Evolutionary conservation across 2,329 filamentous ascomycete species (phyloP).

Genomic region (Dothideomycetes sp.): DNA sequence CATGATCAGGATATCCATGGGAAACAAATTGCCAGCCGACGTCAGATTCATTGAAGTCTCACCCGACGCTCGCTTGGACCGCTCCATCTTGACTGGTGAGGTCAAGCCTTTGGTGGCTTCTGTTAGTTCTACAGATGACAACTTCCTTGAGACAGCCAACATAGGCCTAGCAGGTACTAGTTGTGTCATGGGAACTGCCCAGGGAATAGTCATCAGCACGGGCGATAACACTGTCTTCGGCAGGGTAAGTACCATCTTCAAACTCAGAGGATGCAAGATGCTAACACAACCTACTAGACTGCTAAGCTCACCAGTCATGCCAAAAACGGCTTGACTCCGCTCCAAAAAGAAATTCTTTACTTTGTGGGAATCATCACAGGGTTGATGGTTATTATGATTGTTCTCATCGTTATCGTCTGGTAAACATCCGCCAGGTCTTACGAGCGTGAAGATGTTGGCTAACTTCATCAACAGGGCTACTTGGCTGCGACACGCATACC

Average conservation of each 20-base stretch:
- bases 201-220: slow-evolving; percentile 61
- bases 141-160: slow-evolving; percentile 67
- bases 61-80: slow-evolving; percentile 61
- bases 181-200: slow-evolving; percentile 58
- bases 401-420: slow-evolving; percentile 59
- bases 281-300: slow-evolving; percentile 28
- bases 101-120: slow-evolving; percentile 44
- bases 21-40: slow-evolving; percentile 67
- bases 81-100: slow-evolving; percentile 60
- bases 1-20: slow-evolving; percentile 57
- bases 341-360: slow-evolving; percentile 63
- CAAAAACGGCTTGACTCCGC: slow-evolving; percentile 56
- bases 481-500: slow-evolving; percentile 59
- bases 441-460: slow-evolving; percentile 1
- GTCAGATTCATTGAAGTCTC: slow-evolving; percentile 61
- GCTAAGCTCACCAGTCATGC: slow-evolving; percentile 63
- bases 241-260: slow-evolving; percentile 33
- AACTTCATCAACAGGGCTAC: slow-evolving; percentile 44
- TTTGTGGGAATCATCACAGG: slow-evolving; percentile 63
- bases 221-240: slow-evolving; percentile 68
- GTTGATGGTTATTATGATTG: slow-evolving; percentile 58
- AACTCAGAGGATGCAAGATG: background rate
- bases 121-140: slow-evolving; percentile 58
- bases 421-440: slow-evolving; percentile 23
- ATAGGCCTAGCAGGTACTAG: slow-evolving; percentile 75